phyloP scores from a whole-genome alignment of 2,329 filamentous ascomycete species.

The Botrytis paeoniae region DNA sequence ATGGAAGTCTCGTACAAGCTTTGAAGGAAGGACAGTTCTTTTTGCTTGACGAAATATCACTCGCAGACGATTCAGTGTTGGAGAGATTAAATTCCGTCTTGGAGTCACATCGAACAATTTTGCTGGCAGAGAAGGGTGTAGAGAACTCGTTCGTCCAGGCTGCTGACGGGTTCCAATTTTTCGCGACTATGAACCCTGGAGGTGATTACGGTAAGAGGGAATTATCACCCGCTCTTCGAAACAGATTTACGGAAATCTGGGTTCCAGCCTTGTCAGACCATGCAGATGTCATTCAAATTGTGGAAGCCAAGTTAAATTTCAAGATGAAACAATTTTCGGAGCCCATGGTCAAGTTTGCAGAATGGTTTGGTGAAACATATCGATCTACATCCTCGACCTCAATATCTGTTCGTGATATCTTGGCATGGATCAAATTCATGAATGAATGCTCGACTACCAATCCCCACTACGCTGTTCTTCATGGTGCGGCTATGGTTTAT shows the following conservation, averaged over 20 bases:
- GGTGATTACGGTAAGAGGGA: slow-evolving; percentile 98
- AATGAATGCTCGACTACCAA: slow-evolving; percentile 54
- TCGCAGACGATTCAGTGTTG: slow-evolving; percentile 95
- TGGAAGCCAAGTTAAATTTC: slow-evolving; percentile 67
- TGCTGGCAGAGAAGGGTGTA: slow-evolving; percentile 91
- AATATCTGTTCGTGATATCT: slow-evolving; percentile 87
- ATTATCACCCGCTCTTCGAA: slow-evolving; percentile 87
- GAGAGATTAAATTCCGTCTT: slow-evolving; percentile 96
- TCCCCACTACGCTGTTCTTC: slow-evolving; percentile 56
- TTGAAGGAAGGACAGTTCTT: slow-evolving; percentile 92
- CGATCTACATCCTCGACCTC: slow-evolving; percentile 69
- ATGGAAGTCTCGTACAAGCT: slow-evolving; percentile 88
- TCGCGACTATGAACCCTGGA: slow-evolving; percentile 98
- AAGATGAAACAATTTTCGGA: slow-evolving; percentile 56
- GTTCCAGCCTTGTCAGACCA: slow-evolving; percentile 82
- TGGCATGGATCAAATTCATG: slow-evolving; percentile 92
- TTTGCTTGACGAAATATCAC: slow-evolving; percentile 93
- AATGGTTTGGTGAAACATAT: slow-evolving; percentile 87
- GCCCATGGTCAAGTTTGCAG: slow-evolving; percentile 79
- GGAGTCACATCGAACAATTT: slow-evolving; percentile 78
- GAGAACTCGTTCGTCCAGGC: slow-evolving; percentile 78
- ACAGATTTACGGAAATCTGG: slow-evolving; percentile 99
- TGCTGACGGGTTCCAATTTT: slow-evolving; percentile 81
- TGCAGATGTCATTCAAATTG: slow-evolving; percentile 84
- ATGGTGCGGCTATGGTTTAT: slow-evolving; percentile 93